Percentiles rank a stretch among this genome's conserved stretches.
phyloP scores from a whole-genome alignment of 2,329 filamentous ascomycete genomes.

The Pseudogymnoascus verrucosus region DNA sequence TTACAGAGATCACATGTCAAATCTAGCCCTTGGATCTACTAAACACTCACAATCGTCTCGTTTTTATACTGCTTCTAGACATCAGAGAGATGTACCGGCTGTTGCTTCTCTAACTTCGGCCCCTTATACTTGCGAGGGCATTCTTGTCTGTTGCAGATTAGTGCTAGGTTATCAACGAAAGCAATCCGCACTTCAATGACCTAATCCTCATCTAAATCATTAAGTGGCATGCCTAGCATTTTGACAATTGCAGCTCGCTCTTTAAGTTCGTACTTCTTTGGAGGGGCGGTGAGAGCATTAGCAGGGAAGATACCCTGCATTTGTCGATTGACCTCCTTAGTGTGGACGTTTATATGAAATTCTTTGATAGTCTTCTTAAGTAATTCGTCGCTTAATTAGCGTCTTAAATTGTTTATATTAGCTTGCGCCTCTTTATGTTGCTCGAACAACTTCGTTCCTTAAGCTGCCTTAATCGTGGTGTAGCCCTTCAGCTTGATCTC shows the following conservation, averaged over 20 bases:
- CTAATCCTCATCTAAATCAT: constrained; percentile 16
- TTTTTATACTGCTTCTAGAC: not conserved
- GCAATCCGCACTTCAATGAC: constrained; percentile 17
- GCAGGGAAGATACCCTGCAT: constrained; percentile 17
- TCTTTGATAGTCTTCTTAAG: constrained; percentile 18
- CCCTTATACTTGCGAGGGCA: constrained; percentile 16
- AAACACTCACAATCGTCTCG: not conserved
- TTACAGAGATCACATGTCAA: not conserved
- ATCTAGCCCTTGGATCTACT: not conserved
- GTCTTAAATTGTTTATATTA: constrained; percentile 18
- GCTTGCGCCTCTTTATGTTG: constrained; percentile 15
- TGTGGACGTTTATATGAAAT: constrained; percentile 20
- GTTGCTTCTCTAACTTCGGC: constrained; percentile 1
- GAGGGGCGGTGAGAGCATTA: constrained; percentile 16
- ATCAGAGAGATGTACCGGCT: not conserved
- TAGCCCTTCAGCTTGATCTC: constrained; percentile 18
- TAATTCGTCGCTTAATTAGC: constrained; percentile 14
- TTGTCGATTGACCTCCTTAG: constrained; percentile 18
- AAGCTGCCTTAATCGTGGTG: constrained; percentile 16
- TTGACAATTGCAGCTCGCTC: constrained; percentile 19
- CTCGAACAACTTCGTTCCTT: constrained; percentile 13
- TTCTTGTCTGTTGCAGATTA: constrained; percentile 18
- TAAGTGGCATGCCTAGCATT: constrained; percentile 18
- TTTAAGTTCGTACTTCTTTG: constrained; percentile 20
- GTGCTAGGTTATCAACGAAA: constrained; percentile 16